A percentile compares a stretch with the other conserved stretches of the same genome.
phyloP scores from a whole-genome alignment of 2,329 filamentous ascomycete species.

The Botrytis fragariae region DNA sequence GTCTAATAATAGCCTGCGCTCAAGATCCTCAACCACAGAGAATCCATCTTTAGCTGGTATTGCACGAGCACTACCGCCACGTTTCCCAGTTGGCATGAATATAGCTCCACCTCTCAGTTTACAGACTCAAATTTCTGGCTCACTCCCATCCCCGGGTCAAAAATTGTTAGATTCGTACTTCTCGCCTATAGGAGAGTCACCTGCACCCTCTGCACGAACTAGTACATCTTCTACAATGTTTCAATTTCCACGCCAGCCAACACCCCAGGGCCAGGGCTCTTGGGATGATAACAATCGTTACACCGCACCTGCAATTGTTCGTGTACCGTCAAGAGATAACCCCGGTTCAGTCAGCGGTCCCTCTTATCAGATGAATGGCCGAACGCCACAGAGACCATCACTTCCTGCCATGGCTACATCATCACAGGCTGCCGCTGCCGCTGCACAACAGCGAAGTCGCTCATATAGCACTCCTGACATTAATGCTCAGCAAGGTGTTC shows the following conservation, averaged over 20 bases:
- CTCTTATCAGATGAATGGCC: conserved; percentile 58
- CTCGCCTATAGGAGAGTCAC: conserved; percentile 79
- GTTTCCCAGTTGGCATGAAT: conserved; percentile 57
- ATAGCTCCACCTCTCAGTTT: conserved; percentile 62
- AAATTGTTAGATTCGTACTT: conserved; percentile 74
- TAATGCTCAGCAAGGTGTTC: conserved; percentile 57
- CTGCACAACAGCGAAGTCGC: conserved; percentile 67
- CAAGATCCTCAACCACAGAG: conserved; percentile 73
- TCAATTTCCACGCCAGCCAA: conserved; percentile 72
- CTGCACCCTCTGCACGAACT: conserved; percentile 61
- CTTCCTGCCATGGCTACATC: conserved; percentile 67
- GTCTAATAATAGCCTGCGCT: conserved; percentile 72
- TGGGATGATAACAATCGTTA: conserved; percentile 78
- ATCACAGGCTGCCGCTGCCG: conserved; percentile 42
- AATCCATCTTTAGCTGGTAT: conserved; percentile 58
- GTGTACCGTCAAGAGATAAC: conserved; percentile 76
- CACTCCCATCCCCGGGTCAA: conserved; percentile 41
- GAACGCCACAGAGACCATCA: conserved; percentile 73
- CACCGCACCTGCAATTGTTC: conserved; percentile 82
- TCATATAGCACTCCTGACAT: conserved; percentile 97
- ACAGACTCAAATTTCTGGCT: conserved; percentile 52
- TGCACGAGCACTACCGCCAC: conserved; percentile 61
- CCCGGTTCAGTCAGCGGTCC: conserved; percentile 52
- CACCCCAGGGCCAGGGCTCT: conserved; percentile 62
- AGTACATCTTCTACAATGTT: conserved; percentile 43